phyloP scores from a whole-genome alignment of 2,329 filamentous ascomycete genomes.

The Microdochium nivale region DNA sequence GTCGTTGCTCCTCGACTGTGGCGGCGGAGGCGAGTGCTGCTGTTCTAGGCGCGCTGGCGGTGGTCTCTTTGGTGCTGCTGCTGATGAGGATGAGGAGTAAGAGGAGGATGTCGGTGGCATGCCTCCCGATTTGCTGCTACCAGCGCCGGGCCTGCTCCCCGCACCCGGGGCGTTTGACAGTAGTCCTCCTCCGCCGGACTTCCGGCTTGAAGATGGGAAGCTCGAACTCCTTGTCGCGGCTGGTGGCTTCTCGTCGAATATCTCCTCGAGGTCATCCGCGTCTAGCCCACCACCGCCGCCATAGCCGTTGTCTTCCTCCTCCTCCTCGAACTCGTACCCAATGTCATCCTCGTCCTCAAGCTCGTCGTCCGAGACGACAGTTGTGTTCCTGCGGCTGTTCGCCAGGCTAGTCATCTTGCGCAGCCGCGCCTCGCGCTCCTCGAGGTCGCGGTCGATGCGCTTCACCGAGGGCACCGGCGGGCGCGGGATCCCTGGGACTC shows the following conservation, averaged over 20 bases:
- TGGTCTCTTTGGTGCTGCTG: not conserved
- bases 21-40: not conserved
- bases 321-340: conserved; percentile 4
- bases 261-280: conserved; percentile 13
- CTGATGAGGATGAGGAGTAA: too few relatives aligned
- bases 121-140: not conserved
- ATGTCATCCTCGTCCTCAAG: conserved; percentile 18
- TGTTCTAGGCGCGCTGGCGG: not conserved
- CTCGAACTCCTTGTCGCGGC: not conserved
- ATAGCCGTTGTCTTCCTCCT: conserved; percentile 6
- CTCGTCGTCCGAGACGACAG: conserved; percentile 31
- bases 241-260: conserved; percentile 8
- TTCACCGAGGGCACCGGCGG: conserved; percentile 3
- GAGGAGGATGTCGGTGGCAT: too few relatives aligned
- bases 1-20: not conserved
- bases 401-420: conserved; percentile 20
- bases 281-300: conserved; percentile 8
- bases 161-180: conserved; percentile 1
- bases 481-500: not conserved
- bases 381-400: conserved; percentile 15
- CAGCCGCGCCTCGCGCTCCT: conserved; percentile 28
- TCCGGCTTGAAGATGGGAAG: not conserved
- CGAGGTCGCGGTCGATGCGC: conserved; percentile 13
- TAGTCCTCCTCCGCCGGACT: not conserved
- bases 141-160: not conserved